These are phyloP conservation scores for Thelephora aurantiotincta DNA, from an alignment of 768 basidiomycete genomes.

Conservation along the genomic window DNA sequence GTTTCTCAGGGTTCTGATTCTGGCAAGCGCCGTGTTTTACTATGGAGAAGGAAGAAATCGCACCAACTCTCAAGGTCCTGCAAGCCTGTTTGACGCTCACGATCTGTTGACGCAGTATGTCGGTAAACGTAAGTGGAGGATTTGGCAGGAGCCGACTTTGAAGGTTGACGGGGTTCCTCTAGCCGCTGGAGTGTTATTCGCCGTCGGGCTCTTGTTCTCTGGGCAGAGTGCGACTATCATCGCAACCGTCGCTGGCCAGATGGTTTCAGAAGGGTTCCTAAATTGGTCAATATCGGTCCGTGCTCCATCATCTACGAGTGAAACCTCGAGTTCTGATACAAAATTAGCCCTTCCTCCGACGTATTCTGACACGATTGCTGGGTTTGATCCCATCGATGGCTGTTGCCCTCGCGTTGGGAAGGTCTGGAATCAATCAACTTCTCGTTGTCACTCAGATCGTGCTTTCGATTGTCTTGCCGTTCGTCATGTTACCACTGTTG, in stretches of 20 bases:
- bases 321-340: constrained; percentile 13
- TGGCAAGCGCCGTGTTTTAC: constrained; percentile 76
- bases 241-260: constrained; percentile 83
- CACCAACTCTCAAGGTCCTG: constrained; percentile 28
- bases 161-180: constrained; percentile 1
- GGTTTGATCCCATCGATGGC: constrained; percentile 73
- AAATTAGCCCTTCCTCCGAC: constrained; percentile 54
- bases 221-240: constrained; percentile 88
- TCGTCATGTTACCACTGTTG: constrained; percentile 71
- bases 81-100: constrained; percentile 78
- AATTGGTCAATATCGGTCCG: constrained; percentile 69
- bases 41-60: constrained; percentile 27
- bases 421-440: constrained; percentile 54
- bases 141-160: neutral
- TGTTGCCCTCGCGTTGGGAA: constrained; percentile 62
- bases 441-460: constrained; percentile 79
- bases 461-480: constrained; percentile 72
- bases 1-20: constrained; percentile 52
- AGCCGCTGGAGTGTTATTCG: constrained; percentile 82
- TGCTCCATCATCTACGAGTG: neutral
- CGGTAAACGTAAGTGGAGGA: constrained; percentile 39
- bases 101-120: constrained; percentile 52
- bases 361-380: constrained; percentile 70
- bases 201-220: constrained; percentile 68
- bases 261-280: constrained; percentile 82